phyloP scores from a whole-genome alignment of 1,284 basidiomycete species.

The Ustilago nuda region DNA sequence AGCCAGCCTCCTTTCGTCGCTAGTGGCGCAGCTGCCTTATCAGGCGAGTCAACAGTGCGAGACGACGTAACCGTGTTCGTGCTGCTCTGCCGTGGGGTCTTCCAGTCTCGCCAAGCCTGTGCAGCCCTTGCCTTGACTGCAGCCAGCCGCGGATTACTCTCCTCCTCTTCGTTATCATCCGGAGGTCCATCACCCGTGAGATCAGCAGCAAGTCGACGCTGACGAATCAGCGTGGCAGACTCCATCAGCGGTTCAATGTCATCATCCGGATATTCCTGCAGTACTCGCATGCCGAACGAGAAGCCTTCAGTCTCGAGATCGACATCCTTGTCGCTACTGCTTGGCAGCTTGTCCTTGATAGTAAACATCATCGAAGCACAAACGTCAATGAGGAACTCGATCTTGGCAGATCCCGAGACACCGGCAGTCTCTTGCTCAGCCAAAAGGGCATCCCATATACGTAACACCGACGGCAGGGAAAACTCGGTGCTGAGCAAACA shows the following conservation, averaged over 20 bases:
- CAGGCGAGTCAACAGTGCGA: background rate
- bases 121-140: conserved; percentile 40
- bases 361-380: conserved; percentile 63
- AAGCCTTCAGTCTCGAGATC: conserved; percentile 56
- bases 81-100: conserved; percentile 12
- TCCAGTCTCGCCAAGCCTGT: conserved; percentile 47
- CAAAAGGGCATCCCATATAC: conserved; percentile 65
- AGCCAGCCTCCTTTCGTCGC: conserved; percentile 45
- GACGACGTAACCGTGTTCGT: background rate
- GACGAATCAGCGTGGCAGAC: conserved; percentile 48
- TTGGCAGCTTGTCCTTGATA: conserved; percentile 35
- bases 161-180: conserved; percentile 43
- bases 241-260: conserved; percentile 61
- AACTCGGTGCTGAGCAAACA: conserved; percentile 65
- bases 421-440: conserved; percentile 49
- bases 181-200: conserved; percentile 62
- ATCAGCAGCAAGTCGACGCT: conserved; percentile 58
- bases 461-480: conserved; percentile 55
- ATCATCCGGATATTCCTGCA: conserved; percentile 61
- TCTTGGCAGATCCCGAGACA: conserved; percentile 45
- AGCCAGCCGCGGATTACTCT: conserved; percentile 13
- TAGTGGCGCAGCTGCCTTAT: conserved; percentile 3
- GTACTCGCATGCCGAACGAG: conserved; percentile 48
- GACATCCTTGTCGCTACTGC: conserved; percentile 19
- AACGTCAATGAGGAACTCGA: conserved; percentile 66